phyloP scores from a whole-genome alignment of 768 basidiomycete genomes.

The Dacryopinax primogenitus region DNA sequence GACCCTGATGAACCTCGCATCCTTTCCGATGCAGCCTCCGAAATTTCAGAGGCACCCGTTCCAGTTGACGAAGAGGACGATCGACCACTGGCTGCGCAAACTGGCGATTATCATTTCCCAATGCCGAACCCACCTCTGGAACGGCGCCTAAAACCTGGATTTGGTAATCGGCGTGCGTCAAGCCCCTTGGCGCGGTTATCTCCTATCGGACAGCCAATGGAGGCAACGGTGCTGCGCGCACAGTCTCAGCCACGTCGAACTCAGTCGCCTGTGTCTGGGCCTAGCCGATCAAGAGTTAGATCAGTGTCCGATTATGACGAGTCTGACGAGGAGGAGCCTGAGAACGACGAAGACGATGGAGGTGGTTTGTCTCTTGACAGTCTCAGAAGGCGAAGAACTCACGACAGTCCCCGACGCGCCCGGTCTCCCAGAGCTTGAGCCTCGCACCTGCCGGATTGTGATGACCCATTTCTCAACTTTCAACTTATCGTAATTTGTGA shows the following conservation, averaged over 20 bases:
- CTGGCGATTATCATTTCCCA: background rate
- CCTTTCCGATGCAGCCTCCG: background rate
- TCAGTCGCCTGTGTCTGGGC: background rate
- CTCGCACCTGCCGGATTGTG: background rate
- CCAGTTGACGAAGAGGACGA: background rate
- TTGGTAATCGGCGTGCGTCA: background rate
- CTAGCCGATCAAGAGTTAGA: background rate
- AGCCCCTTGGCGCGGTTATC: background rate
- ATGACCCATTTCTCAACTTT: background rate
- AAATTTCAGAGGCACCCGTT: background rate
- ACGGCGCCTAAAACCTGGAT: background rate
- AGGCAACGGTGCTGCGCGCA: background rate
- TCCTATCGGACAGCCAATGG: background rate
- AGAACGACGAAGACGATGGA: background rate
- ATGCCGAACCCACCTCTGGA: slow-evolving; percentile 1
- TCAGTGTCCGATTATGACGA: background rate
- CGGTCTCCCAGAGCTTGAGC: background rate
- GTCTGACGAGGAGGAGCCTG: background rate
- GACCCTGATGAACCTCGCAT: background rate
- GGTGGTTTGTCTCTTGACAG: background rate
- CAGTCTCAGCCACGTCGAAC: background rate
- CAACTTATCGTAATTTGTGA: background rate
- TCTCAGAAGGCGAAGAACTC: background rate
- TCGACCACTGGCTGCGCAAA: background rate
- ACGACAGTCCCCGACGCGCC: background rate